Base-by-base conservation (phyloP, 306 rosid species). In the Quercus gilva region DNA sequence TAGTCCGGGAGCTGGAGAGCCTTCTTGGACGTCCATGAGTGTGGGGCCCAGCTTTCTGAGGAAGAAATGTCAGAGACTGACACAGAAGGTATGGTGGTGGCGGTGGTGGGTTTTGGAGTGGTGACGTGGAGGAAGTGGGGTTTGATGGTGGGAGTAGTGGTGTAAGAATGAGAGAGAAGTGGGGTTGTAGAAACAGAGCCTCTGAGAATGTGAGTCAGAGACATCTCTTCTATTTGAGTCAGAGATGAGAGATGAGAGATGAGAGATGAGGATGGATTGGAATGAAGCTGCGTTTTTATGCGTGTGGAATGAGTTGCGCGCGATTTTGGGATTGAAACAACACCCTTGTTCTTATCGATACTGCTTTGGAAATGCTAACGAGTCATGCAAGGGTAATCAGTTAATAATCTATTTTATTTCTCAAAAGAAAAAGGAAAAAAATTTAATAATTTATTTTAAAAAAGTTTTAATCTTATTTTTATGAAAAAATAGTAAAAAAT, bases 1-100 rank as follows among this genome's bases (percentile, higher is more conserved):
- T 85, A 85, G 4, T 74, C 76, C 10, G 88, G 88, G 26, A 78
- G 83, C 75, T 85, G 88, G 20, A 74, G 88, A 51, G 83, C 83
- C 74, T 67, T 78, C 78, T 78, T 78, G 69, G 85, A 81, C 59
- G 78, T 85, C 88, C 88, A 86, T 76, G 89, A 82, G 14, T 79
- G 80, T 11, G 85, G 41, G 61, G 74, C 55, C 89, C 86, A 86
- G 65, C 60, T 73, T n/a, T 53, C 6, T 26, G 78, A 26, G 9
- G 60, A 75, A 5, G 70, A 33, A 53, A 55, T 3, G 43, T 73
- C 2, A 4, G 78, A 58, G 14, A 73, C 65, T 25, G 80, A 18
- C 11, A 65, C 29, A 1, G 83, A 65, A 33, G 84, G 51, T 23
- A 51, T 31, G 21, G 25, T 7, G 52, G 21, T 23, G 20, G 63